Evolutionary conservation across 139 green algal genomes (phyloP).

Genomic region (Parachlorella kessleri): DNA sequence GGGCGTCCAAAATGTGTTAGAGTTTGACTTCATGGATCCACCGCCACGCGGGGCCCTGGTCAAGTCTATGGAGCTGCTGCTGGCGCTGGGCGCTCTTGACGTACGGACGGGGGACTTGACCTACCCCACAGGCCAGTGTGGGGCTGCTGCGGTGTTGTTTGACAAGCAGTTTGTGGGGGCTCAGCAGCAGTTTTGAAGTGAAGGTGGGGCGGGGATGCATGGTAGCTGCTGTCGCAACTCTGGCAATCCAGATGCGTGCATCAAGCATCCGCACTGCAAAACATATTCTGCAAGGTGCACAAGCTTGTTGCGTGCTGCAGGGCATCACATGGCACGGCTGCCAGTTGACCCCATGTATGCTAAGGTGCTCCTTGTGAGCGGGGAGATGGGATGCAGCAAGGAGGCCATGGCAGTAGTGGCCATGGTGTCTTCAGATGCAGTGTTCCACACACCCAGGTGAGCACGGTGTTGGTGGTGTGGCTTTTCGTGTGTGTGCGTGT

Average conservation of each 20-base stretch:
- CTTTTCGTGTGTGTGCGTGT: too few species aligned
- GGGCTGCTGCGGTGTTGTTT: too few species aligned
- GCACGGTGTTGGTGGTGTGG: neutral
- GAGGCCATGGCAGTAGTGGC: slow-evolving; percentile 80
- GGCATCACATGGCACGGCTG: slow-evolving; percentile 65
- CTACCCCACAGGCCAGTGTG: slow-evolving; percentile 40
- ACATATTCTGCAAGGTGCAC: too few species aligned
- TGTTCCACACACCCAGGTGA: slow-evolving; percentile 57
- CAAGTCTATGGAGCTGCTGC: slow-evolving; percentile 76
- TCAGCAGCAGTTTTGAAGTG: neutral
- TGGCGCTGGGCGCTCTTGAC: slow-evolving; percentile 82
- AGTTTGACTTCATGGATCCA: slow-evolving; percentile 92
- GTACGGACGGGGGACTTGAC: slow-evolving; percentile 50
- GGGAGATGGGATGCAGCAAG: slow-evolving; percentile 62
- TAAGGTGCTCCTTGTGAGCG: slow-evolving; percentile 34
- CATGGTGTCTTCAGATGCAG: slow-evolving; percentile 76
- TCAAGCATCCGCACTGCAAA: too few species aligned
- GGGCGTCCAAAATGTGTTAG: slow-evolving; percentile 89
- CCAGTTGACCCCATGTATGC: slow-evolving; percentile 86
- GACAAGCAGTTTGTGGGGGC: neutral
- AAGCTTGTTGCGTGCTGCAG: too few species aligned
- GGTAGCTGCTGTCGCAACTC: neutral
- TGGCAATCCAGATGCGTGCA: too few species aligned
- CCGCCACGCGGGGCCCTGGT: slow-evolving; percentile 87
- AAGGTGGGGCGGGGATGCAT: too few species aligned